phyloP scores from a whole-genome alignment of 2,329 filamentous ascomycete species.

The Neurospora crassa region DNA sequence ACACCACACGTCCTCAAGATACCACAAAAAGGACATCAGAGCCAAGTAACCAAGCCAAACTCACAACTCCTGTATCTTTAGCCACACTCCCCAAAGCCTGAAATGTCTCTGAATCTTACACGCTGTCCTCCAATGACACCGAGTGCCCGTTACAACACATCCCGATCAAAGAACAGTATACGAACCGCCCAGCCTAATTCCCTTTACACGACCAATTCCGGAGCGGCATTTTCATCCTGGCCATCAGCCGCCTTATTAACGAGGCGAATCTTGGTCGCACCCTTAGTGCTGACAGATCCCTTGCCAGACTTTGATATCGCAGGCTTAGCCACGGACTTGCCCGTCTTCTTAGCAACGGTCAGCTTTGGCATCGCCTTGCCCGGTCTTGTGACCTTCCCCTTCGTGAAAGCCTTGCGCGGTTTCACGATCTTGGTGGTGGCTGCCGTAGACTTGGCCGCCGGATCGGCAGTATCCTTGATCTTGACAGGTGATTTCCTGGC shows the following conservation, averaged over 20 bases:
- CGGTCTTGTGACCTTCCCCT: not conserved
- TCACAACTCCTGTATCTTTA: not conserved
- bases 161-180: not conserved
- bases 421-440: not conserved
- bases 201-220: not conserved
- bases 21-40: not conserved
- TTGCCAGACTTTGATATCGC: not conserved
- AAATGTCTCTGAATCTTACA: not conserved
- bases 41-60: not conserved
- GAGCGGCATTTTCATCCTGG: not conserved
- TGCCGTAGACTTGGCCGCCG: not conserved
- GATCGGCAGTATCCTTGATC: not conserved
- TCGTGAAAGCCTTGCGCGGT: not conserved
- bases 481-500: not conserved
- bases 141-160: not conserved
- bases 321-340: not conserved
- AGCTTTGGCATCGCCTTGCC: not conserved
- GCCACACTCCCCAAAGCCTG: not conserved
- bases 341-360: not conserved
- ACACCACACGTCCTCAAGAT: not conserved
- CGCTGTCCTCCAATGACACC: not conserved
- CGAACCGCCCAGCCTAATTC: not conserved
- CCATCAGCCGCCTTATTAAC: not conserved
- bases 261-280: not conserved
- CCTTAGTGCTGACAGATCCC: not conserved